phyloP scores from a whole-genome alignment of 1,284 basidiomycete genomes.

The Spongiforma sp. region DNA sequence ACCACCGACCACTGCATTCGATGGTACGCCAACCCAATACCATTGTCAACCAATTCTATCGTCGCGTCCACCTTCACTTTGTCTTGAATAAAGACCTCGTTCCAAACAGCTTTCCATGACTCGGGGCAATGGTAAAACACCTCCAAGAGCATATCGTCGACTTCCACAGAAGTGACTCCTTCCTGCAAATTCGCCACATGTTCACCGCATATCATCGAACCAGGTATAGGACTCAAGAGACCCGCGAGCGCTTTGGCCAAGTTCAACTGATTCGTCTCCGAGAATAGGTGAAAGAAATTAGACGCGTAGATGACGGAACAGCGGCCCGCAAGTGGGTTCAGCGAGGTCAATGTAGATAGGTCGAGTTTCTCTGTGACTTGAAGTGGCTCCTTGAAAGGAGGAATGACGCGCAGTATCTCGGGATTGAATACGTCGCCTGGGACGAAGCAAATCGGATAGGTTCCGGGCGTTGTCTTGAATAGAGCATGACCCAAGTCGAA shows the following conservation, averaged over 20 bases:
- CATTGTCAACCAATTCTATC: neutral
- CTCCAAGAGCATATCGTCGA: neutral
- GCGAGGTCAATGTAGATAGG: conserved; percentile 32
- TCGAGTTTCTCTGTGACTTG: conserved; percentile 20
- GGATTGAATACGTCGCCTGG: conserved; percentile 41
- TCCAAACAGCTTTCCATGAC: conserved; percentile 39
- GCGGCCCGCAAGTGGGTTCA: conserved; percentile 40
- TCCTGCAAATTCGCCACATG: conserved; percentile 22
- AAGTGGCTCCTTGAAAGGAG: conserved; percentile 16
- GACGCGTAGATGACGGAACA: conserved; percentile 38
- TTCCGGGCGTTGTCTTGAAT: conserved; percentile 37
- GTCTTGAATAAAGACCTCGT: conserved; percentile 37
- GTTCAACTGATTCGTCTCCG: conserved; percentile 37
- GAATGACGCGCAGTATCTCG: conserved; percentile 24
- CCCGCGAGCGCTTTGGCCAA: conserved; percentile 38
- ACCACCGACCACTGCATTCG: conserved; percentile 29
- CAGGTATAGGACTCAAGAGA: conserved; percentile 37
- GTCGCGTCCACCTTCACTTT: conserved; percentile 26
- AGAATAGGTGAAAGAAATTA: conserved; percentile 45
- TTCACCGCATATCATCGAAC: conserved; percentile 37
- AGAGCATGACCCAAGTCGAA: conserved; percentile 41
- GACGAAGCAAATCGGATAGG: conserved; percentile 41
- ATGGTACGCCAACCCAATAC: neutral
- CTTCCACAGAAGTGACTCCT: neutral
- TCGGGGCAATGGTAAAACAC: conserved; percentile 38